Percentiles rank a stretch among this genome's conserved stretches.
Conservation (phyloP, 1,284 basidiomycete genomes). For the Ustilago nuda region DNA sequence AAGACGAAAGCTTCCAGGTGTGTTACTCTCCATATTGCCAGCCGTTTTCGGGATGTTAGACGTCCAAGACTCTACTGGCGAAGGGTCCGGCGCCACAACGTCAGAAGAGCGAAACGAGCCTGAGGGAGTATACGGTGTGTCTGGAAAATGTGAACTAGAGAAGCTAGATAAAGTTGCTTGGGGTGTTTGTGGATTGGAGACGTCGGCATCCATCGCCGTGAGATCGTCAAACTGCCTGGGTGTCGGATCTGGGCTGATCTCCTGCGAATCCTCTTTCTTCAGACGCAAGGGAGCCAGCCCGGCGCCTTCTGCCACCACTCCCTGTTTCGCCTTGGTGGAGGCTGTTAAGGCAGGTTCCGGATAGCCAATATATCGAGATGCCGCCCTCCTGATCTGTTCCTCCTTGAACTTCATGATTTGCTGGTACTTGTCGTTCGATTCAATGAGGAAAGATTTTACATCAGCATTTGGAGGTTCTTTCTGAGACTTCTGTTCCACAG, state of each 20-base stretch:
- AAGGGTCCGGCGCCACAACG: background rate
- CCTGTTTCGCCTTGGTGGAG: background rate
- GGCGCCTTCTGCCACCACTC: background rate
- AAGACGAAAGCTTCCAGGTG: conserved; percentile 3
- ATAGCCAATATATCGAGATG: conserved; percentile 29
- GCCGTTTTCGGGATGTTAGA: background rate
- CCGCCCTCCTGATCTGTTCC: conserved; percentile 16
- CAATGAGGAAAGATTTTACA: conserved; percentile 5
- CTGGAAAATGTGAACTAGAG: background rate
- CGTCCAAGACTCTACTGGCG: background rate
- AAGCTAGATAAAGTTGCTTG: background rate
- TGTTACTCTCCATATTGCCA: background rate
- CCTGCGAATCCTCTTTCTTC: background rate
- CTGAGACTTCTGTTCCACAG: background rate
- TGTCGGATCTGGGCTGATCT: conserved; percentile 10
- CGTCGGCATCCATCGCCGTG: conserved; percentile 16
- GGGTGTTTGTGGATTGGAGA: conserved; percentile 18
- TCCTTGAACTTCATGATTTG: conserved; percentile 10
- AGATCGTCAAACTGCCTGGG: background rate
- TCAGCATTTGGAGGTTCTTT: background rate
- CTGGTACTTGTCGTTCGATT: conserved; percentile 9
- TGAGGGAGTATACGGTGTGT: background rate
- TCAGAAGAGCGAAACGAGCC: background rate
- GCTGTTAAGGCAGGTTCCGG: conserved; percentile 12
- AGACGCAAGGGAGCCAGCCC: conserved; percentile 13